Conservation (phyloP, 1,139 yeast genomes). For the Scheffersomyces cryptocercus region DNA sequence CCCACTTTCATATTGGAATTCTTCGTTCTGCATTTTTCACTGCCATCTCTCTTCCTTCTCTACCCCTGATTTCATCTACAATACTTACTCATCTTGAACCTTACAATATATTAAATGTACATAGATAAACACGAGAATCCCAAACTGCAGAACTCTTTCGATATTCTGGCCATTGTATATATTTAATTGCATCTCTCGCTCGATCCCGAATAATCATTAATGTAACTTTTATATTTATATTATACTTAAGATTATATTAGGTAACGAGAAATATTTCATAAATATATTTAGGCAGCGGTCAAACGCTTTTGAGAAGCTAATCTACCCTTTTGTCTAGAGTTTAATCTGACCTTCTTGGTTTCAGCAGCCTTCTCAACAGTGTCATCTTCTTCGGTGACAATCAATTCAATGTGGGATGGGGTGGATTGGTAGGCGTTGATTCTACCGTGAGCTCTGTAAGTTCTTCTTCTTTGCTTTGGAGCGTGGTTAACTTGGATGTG, state of each 20-base stretch:
- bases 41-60: too few species aligned
- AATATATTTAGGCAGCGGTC: conserved; percentile 30
- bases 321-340: conserved; percentile 94
- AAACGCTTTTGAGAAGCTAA: conserved; percentile 76
- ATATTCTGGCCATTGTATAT: too few species aligned
- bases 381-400: conserved; percentile 94
- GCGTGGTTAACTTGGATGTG: conserved; percentile 99
- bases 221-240: background rate
- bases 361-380: conserved; percentile 92
- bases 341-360: conserved; percentile 74
- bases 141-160: too few species aligned
- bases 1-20: too few species aligned
- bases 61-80: too few species aligned
- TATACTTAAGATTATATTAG: conserved; percentile 1
- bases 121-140: too few species aligned
- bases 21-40: too few species aligned
- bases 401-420: conserved; percentile 98
- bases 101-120: too few species aligned
- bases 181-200: too few species aligned
- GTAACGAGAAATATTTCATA: background rate
- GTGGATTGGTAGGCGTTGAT: conserved; percentile 97
- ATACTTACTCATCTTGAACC: too few species aligned
- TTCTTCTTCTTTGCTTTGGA: conserved; percentile 99
- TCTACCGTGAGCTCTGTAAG: conserved; percentile 99
- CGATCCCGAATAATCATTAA: too few species aligned